Percentiles rank a stretch among this genome's conserved stretches.
These are phyloP conservation scores for Crithidia sp. DNA, from an alignment of 208 protist species.

Conservation along the genomic window DNA sequence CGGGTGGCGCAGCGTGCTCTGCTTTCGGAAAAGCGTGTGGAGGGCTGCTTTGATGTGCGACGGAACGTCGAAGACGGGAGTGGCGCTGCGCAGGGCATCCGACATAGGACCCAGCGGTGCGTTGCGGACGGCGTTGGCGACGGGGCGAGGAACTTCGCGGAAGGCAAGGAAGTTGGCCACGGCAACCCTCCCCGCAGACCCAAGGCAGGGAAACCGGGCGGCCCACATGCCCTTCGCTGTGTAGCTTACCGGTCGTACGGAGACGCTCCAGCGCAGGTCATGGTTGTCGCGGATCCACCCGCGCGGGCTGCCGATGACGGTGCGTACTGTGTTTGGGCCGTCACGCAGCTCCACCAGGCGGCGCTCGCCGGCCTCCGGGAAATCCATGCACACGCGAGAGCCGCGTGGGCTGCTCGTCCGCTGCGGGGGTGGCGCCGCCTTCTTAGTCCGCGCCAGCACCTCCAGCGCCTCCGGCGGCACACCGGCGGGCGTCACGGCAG, in stretches of 20 bases:
- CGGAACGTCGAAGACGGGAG: background rate
- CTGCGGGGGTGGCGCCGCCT: background rate
- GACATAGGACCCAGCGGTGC: constrained; percentile 6
- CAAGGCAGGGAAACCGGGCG: background rate
- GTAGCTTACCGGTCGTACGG: background rate
- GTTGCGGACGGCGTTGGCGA: constrained; percentile 7
- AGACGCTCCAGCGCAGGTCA: background rate
- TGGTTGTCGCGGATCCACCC: background rate
- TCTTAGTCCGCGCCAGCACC: too few relatives aligned
- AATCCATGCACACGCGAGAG: too few relatives aligned
- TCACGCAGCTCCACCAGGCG: too few relatives aligned
- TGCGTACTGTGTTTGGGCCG: too few relatives aligned
- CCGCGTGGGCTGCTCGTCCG: background rate
- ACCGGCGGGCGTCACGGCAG: too few relatives aligned
- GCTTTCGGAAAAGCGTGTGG: background rate
- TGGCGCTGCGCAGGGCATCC: constrained; percentile 4
- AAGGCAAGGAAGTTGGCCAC: background rate
- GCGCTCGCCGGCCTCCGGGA: too few relatives aligned
- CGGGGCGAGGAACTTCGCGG: background rate
- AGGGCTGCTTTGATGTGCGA: background rate
- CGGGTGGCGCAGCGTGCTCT: constrained; percentile 17
- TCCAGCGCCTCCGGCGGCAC: too few relatives aligned
- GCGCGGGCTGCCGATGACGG: background rate
- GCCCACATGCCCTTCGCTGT: background rate
- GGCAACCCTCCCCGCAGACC: background rate